Conservation (phyloP, 441 rosid species). For the Dalechampia spathulata region DNA sequence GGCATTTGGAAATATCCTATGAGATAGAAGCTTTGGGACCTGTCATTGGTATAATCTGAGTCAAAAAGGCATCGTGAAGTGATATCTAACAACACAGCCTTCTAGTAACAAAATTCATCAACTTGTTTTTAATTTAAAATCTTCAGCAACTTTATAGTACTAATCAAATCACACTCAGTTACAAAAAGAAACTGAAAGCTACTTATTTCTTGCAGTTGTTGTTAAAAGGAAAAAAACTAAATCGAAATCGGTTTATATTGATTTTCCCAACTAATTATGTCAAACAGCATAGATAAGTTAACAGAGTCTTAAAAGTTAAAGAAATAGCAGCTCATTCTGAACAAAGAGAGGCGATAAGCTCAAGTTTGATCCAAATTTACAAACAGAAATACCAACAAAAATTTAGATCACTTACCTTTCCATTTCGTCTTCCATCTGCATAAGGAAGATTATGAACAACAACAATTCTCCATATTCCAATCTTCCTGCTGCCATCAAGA, state of each 20-base stretch:
- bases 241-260: background rate
- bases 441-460: conserved; percentile 76
- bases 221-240: background rate
- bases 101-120: too few relatives aligned
- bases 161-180: too few relatives aligned
- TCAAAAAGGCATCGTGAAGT: conserved; percentile 17
- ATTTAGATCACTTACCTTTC: conserved; percentile 46
- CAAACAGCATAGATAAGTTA: background rate
- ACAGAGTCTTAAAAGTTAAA: background rate
- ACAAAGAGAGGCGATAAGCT: conserved; percentile 5
- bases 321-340: background rate
- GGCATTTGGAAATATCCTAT: conserved; percentile 75
- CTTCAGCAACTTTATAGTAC: too few relatives aligned
- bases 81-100: background rate
- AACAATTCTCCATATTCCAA: conserved; percentile 79
- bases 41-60: conserved; percentile 26
- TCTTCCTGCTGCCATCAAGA: conserved; percentile 39
- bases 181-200: conserved; percentile 1
- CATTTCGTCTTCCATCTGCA: conserved; percentile 73
- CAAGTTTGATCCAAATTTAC: background rate
- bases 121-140: too few relatives aligned
- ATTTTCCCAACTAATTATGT: conserved; percentile 2
- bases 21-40: conserved; percentile 80
- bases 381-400: background rate
- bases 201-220: background rate